phyloP scores from a whole-genome alignment of 345 rosid genomes.

The Syzygium aqueum region DNA sequence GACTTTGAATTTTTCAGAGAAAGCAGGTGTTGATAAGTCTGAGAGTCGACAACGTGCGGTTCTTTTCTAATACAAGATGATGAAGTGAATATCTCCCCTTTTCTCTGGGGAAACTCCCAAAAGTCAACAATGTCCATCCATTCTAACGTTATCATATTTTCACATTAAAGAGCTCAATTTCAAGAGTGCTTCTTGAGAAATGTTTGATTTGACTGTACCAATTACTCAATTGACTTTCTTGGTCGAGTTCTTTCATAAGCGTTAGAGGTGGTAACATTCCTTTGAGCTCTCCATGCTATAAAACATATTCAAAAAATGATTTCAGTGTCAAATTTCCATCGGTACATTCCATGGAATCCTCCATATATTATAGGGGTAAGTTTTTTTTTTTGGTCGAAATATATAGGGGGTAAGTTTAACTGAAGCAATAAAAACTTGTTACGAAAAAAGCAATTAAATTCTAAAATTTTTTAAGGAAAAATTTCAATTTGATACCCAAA shows the following conservation, averaged over 20 bases:
- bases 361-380: neutral
- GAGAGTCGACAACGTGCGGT: neutral
- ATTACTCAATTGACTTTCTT: neutral
- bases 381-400: neutral
- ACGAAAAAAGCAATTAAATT: fast-evolving
- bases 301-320: neutral
- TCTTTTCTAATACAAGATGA: neutral
- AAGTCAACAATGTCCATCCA: neutral
- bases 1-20: neutral
- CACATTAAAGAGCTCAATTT: neutral
- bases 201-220: neutral
- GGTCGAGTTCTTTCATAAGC: neutral
- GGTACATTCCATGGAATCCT: neutral
- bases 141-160: neutral
- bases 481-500: too few species aligned
- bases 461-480: too few species aligned
- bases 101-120: neutral
- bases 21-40: neutral
- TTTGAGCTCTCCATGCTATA: neutral
- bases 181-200: neutral
- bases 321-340: neutral
- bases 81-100: neutral
- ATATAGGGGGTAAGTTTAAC: neutral
- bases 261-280: neutral
- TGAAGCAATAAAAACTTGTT: neutral